phyloP scores from a whole-genome alignment of 2,329 filamentous ascomycete species.

The Alternaria ethzedia region DNA sequence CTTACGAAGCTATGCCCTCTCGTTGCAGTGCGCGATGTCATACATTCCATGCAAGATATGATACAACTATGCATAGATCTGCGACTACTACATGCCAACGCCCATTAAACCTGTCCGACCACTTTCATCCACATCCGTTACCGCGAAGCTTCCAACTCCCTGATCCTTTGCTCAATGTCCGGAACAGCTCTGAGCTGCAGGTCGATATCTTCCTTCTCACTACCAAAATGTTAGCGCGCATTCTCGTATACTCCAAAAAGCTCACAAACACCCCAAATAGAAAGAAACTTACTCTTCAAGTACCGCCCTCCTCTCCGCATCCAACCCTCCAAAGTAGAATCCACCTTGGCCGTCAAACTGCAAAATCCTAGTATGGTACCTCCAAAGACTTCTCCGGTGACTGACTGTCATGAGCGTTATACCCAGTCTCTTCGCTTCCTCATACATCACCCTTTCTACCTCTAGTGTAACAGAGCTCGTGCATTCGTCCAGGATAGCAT shows the following conservation, averaged over 20 bases:
- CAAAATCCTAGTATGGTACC: constrained; percentile 91
- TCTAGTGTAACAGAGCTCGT: constrained; percentile 95
- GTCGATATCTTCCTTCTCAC: constrained; percentile 92
- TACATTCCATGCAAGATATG: not conserved
- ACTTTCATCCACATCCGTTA: not conserved
- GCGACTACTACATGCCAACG: not conserved
- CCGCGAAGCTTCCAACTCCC: constrained; percentile 66
- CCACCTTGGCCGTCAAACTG: constrained; percentile 96
- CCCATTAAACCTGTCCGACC: not conserved
- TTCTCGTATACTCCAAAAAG: not conserved
- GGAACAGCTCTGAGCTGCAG: constrained; percentile 83
- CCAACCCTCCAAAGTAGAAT: constrained; percentile 86
- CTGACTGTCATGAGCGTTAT: constrained; percentile 98
- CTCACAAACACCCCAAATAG: not conserved
- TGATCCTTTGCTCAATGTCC: constrained; percentile 84
- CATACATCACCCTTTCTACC: constrained; percentile 95
- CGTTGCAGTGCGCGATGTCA: not conserved
- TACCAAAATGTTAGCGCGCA: constrained; percentile 35
- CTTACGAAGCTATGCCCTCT: not conserved
- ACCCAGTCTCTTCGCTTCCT: constrained; percentile 86
- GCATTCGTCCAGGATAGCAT: constrained; percentile 96
- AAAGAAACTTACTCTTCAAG: constrained; percentile 74
- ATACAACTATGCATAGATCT: not conserved
- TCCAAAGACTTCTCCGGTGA: constrained; percentile 90
- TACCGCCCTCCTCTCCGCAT: constrained; percentile 82